Evolutionary conservation across 78 protist species (phyloP).

Genomic region (Capsaspora owczarzaki): DNA sequence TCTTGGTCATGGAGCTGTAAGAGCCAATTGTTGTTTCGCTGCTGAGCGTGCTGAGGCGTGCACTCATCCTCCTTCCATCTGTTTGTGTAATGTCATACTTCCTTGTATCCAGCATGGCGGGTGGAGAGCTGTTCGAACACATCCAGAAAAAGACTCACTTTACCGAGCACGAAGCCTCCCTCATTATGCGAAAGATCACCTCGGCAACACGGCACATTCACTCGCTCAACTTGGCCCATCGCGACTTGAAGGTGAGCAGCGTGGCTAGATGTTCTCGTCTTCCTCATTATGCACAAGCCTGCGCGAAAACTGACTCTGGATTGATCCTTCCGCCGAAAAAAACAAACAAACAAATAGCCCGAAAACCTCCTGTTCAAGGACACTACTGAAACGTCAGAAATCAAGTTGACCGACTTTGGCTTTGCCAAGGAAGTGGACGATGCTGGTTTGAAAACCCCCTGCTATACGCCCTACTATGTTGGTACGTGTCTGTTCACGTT

Average conservation of each 20-base stretch:
- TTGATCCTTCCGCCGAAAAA: neutral
- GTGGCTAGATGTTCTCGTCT: neutral
- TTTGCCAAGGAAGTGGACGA: slow-evolving; percentile 40
- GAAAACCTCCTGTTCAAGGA: slow-evolving; percentile 51
- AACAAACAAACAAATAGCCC: slow-evolving; percentile 20
- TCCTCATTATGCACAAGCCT: neutral
- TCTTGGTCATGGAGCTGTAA: slow-evolving; percentile 28
- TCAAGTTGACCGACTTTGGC: slow-evolving; percentile 71
- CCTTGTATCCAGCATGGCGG: neutral
- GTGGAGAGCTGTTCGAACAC: slow-evolving; percentile 34
- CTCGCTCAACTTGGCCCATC: slow-evolving; percentile 21
- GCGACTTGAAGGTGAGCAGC: slow-evolving; percentile 15
- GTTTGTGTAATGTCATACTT: neutral
- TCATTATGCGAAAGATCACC: slow-evolving; percentile 10
- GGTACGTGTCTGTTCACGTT: neutral
- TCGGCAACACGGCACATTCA: slow-evolving; percentile 31
- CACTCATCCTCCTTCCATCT: neutral
- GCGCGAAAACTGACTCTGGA: too few species aligned
- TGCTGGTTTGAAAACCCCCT: slow-evolving; percentile 44
- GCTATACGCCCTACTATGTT: slow-evolving; percentile 57
- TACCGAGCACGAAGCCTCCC: slow-evolving; percentile 23
- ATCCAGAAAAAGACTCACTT: slow-evolving; percentile 17
- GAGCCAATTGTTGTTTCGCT: neutral
- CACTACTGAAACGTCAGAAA: slow-evolving; percentile 18
- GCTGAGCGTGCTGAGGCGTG: neutral